A percentile compares a stretch with the other conserved stretches of the same genome.
These are phyloP conservation scores for Brassica nigra DNA, from an alignment of 345 rosid genomes.

Conservation along the genomic window DNA sequence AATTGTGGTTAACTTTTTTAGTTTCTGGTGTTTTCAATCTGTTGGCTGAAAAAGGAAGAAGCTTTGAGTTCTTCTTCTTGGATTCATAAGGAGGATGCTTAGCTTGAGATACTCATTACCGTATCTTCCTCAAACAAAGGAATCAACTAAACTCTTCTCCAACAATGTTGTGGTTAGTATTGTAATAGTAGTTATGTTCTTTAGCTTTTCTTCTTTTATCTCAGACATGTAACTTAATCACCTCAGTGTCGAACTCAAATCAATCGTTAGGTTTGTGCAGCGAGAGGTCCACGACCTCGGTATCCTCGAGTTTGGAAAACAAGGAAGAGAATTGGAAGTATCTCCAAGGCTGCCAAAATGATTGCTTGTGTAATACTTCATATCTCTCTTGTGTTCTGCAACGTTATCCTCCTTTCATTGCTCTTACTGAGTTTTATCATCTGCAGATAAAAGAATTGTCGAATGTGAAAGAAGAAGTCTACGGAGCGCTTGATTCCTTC, in stretches of 20 bases:
- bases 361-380: constrained; percentile 57
- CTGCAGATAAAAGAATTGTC: constrained; percentile 70
- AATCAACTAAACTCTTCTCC: constrained; percentile 38
- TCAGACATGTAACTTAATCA: not conserved
- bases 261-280: constrained; percentile 66
- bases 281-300: constrained; percentile 94
- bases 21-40: not conserved
- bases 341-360: constrained; percentile 82
- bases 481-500: constrained; percentile 89
- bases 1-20: not conserved
- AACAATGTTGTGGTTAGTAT: constrained; percentile 54
- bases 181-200: not conserved
- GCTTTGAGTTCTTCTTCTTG: not conserved
- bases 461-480: constrained; percentile 92
- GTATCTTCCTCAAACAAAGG: constrained; percentile 45
- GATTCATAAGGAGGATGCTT: constrained; percentile 51
- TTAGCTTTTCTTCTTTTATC: not conserved
- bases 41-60: not conserved
- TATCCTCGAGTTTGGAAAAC: constrained; percentile 92
- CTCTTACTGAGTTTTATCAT: not conserved
- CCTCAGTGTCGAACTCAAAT: not conserved
- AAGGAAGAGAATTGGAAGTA: constrained; percentile 66
- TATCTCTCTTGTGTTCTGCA: not conserved
- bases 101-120: constrained; percentile 56
- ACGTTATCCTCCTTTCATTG: no score